A percentile compares a stretch with the other conserved stretches of the same genome.
phyloP scores from a whole-genome alignment of 257 asterid genomes.

The Prunella vulgaris region DNA sequence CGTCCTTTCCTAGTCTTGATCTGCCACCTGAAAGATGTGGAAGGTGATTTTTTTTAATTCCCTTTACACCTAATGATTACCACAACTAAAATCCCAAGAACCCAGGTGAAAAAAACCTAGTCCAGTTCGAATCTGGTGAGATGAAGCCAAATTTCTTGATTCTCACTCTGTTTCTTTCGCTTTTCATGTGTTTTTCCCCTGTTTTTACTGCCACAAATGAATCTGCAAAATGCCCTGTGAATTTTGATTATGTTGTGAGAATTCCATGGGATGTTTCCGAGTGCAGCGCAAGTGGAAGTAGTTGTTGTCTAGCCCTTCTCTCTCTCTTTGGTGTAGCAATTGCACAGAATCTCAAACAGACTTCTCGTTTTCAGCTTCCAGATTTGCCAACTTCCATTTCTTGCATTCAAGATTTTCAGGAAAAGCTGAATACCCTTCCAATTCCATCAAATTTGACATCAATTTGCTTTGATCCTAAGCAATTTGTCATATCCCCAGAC shows the following conservation, averaged over 20 bases:
- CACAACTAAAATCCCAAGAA: background rate
- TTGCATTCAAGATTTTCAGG: constrained; percentile 63
- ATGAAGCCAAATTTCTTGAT: constrained; percentile 39
- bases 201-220: constrained; percentile 23
- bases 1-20: constrained; percentile 1
- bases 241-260: constrained; percentile 50
- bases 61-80: constrained; percentile 15
- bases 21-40: background rate
- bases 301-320: constrained; percentile 74
- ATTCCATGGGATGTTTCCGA: constrained; percentile 67
- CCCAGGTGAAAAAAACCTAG: background rate
- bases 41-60: constrained; percentile 17
- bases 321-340: constrained; percentile 62
- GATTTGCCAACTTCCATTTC: constrained; percentile 66
- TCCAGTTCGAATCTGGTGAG: background rate
- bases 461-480: constrained; percentile 59
- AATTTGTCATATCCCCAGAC: constrained; percentile 46
- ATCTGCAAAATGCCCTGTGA: constrained; percentile 54
- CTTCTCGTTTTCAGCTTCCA: constrained; percentile 52
- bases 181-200: constrained; percentile 12
- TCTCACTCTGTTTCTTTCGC: constrained; percentile 17
- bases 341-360: constrained; percentile 49
- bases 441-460: constrained; percentile 52
- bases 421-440: constrained; percentile 45
- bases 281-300: constrained; percentile 34